Percentiles rank a stretch among this genome's conserved stretches.
These are phyloP conservation scores for Pythium utonaiense DNA, from an alignment of 352 stramenopile genomes.

Conservation along the genomic window DNA sequence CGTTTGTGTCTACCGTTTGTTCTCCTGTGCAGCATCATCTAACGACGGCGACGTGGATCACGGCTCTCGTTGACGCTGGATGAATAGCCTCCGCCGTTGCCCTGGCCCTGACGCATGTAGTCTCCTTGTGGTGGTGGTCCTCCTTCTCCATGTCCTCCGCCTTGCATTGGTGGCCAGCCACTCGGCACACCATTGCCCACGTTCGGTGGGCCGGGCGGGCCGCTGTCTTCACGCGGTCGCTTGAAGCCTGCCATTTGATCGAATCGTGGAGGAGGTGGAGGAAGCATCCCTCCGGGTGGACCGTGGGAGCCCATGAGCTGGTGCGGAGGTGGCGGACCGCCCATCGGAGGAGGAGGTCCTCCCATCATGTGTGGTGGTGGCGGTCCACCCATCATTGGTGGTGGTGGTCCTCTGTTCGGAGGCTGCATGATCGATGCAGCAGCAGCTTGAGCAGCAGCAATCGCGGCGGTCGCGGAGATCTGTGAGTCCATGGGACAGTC, in stretches of 20 bases:
- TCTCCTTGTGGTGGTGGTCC: constrained; percentile 6
- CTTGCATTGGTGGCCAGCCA: constrained; percentile 7
- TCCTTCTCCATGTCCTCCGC: not conserved
- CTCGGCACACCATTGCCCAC: constrained; percentile 2
- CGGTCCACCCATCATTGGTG: constrained; percentile 23
- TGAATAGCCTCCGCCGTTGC: not conserved
- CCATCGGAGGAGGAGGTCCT: constrained; percentile 30
- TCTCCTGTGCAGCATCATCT: too few relatives aligned
- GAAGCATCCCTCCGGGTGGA: constrained; percentile 7
- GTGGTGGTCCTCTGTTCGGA: constrained; percentile 14
- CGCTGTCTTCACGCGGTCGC: constrained; percentile 18
- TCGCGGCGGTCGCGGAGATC: constrained; percentile 40
- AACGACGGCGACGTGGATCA: constrained; percentile 27
- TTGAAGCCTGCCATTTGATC: constrained; percentile 24
- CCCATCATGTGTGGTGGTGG: constrained; percentile 44
- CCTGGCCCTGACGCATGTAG: not conserved
- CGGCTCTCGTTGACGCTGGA: constrained; percentile 29
- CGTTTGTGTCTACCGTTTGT: too few relatives aligned
- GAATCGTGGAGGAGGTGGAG: constrained; percentile 20
- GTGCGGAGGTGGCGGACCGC: constrained; percentile 20
- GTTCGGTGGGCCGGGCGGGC: not conserved
- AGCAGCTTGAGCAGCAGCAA: constrained; percentile 34
- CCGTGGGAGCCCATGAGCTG: constrained; percentile 13
- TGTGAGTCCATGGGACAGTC: constrained; percentile 79
- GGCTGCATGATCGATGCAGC: constrained; percentile 15